A percentile compares a stretch with the other conserved stretches of the same genome.
These are phyloP conservation scores for Solanum ahanhuiri DNA, from an alignment of 257 asterid species.

Conservation along the genomic window DNA sequence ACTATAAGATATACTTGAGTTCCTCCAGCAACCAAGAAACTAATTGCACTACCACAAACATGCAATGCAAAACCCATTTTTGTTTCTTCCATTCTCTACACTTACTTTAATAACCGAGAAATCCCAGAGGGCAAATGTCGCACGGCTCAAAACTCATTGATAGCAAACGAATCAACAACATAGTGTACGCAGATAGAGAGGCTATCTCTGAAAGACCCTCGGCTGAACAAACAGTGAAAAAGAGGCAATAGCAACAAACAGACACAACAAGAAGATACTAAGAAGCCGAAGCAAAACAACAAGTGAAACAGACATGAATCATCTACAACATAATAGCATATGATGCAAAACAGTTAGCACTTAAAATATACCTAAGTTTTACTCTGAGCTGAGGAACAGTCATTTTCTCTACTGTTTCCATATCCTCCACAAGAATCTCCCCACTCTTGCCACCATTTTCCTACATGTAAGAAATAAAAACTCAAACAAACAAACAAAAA, in stretches of 20 bases:
- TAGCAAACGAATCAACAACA: neutral
- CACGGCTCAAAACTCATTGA: neutral
- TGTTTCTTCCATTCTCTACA: neutral
- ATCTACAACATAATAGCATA: neutral
- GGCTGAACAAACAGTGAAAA: neutral
- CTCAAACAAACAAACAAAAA: neutral
- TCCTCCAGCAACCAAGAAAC: neutral
- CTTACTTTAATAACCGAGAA: neutral
- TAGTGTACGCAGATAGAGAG: neutral
- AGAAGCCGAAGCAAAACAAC: neutral
- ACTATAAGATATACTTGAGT: neutral
- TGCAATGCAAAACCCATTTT: neutral
- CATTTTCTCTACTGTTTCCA: conserved; percentile 38
- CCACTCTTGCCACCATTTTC: conserved; percentile 2
- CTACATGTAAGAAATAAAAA: conserved; percentile 19
- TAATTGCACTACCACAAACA: neutral
- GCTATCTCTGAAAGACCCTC: neutral
- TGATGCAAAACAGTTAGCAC: neutral
- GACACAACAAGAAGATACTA: neutral
- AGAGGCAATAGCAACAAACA: neutral
- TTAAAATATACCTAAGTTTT: conserved; percentile 37
- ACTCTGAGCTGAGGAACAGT: conserved; percentile 57
- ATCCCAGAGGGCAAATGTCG: neutral
- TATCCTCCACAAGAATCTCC: conserved; percentile 32
- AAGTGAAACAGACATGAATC: neutral